These are phyloP conservation scores for Chrysopogon serrulatus DNA, from an alignment of 176 grass and related monocot species.

Conservation along the genomic window DNA sequence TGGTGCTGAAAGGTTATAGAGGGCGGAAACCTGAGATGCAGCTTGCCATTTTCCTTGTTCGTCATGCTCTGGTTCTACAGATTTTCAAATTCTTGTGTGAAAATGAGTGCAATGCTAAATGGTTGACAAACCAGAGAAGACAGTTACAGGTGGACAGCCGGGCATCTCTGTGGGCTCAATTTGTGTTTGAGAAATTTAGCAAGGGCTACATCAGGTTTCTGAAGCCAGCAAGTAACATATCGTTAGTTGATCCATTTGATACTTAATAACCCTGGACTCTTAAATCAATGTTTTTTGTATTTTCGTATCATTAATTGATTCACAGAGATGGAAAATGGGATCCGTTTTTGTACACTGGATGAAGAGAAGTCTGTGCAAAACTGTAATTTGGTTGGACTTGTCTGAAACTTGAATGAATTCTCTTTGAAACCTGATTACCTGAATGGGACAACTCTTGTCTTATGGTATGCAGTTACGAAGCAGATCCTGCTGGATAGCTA, in stretches of 20 bases:
- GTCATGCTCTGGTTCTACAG: conserved; percentile 25
- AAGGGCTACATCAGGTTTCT: background rate
- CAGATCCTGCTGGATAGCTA: background rate
- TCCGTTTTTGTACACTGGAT: background rate
- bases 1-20: conserved; percentile 26
- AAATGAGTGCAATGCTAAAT: conserved; percentile 14
- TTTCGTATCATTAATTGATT: background rate
- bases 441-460: background rate
- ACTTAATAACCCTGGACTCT: background rate
- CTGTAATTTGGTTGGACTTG: background rate
- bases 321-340: background rate
- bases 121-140: conserved; percentile 8
- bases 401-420: background rate
- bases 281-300: background rate
- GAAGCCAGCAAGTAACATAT: conserved; percentile 35
- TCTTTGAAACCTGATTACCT: background rate
- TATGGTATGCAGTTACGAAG: background rate
- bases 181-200: conserved; percentile 21
- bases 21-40: conserved; percentile 26
- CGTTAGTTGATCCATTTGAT: conserved; percentile 31
- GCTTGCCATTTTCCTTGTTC: conserved; percentile 27
- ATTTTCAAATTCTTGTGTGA: conserved; percentile 33
- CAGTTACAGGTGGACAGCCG: background rate
- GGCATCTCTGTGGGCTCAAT: conserved; percentile 16
- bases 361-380: background rate